Conservation (phyloP, 78 protist genomes). For the Pelomyxa schiedti region DNA sequence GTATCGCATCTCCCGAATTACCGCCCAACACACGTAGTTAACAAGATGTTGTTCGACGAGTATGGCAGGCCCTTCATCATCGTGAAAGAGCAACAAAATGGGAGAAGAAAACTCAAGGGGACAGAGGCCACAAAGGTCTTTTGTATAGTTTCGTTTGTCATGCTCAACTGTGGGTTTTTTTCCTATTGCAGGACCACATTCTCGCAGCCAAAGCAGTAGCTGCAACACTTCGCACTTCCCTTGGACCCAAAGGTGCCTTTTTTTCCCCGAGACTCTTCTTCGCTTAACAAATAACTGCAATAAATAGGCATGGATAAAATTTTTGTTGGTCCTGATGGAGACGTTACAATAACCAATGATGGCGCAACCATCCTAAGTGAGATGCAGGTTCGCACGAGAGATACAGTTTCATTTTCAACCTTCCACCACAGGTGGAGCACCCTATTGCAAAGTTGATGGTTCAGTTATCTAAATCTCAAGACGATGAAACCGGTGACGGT, state of each 20-base stretch:
- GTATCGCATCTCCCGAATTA: too few relatives aligned
- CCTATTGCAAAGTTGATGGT: conserved; percentile 95
- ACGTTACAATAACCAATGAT: conserved; percentile 94
- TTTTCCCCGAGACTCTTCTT: neutral
- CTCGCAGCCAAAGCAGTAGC: conserved; percentile 88
- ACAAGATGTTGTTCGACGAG: conserved; percentile 90
- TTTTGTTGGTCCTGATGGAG: conserved; percentile 92
- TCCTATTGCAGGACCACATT: conserved; percentile 64
- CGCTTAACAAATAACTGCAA: too few relatives aligned
- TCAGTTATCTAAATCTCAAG: conserved; percentile 95
- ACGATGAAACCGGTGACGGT: conserved; percentile 99
- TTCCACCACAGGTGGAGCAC: conserved; percentile 60
- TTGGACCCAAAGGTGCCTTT: conserved; percentile 85
- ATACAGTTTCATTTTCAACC: neutral
- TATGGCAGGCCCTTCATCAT: conserved; percentile 94
- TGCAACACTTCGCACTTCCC: conserved; percentile 79
- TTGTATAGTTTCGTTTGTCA: neutral
- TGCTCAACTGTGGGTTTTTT: neutral
- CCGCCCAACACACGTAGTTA: too few relatives aligned
- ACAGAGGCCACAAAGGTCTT: conserved; percentile 87
- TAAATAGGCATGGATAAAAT: conserved; percentile 95
- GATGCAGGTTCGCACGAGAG: conserved; percentile 27
- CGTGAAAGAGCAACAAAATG: conserved; percentile 78
- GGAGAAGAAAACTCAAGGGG: conserved; percentile 69
- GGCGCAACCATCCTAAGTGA: conserved; percentile 96